Evolutionary conservation across 2,329 filamentous ascomycete species (phyloP), one percentile per base, ranked within the genome.

Genomic region (Chaetomiaceae sp.): DNA sequence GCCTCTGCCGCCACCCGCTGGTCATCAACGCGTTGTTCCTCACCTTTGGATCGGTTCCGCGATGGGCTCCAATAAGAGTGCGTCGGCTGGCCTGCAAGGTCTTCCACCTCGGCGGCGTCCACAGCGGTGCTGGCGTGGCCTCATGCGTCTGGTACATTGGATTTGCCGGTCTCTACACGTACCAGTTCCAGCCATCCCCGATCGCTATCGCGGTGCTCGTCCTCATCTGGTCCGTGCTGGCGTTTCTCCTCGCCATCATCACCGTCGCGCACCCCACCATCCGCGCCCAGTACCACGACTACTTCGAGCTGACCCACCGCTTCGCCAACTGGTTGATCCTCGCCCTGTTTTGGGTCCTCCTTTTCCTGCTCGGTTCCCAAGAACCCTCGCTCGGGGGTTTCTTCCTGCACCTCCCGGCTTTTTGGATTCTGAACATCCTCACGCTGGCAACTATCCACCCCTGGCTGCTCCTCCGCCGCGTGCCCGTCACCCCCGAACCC

Each of bases 311-410:
- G 42, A 77, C 78, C 41, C 87, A 90, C 67, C 83, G 86, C 42
- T 89, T 86, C 65, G 77, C 77, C 5, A 86, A 85, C n/a, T 90
- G 86, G 86, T 72, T 76, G 10, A 73, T 80, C 9, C 71, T 89
- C 5, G 72, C 49, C 44, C 46, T 63, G 21, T 62, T 64, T 51
- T 64, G 61, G 61, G 58, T 69, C 0, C 48, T 62, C 7, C 33
- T 62, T n/a, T 62, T 72, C 46, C 47, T 61, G 14, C 65, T 72
- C 34, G 61, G 66, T 44, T 59, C 61, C 10, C 62, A 65, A 17
- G 51, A 64, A 13, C 39, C 56, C 9, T 51, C 56, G 25, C 55
- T 70, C 3, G 57, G 60, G 5, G 10, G 51, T n/a, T 62, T 65
- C 34, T 62, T 83, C 9, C 44, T 77, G 55, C 52, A 62, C 14